Evolutionary conservation across 768 basidiomycete species (phyloP).

Genomic region (Postia placenta): DNA sequence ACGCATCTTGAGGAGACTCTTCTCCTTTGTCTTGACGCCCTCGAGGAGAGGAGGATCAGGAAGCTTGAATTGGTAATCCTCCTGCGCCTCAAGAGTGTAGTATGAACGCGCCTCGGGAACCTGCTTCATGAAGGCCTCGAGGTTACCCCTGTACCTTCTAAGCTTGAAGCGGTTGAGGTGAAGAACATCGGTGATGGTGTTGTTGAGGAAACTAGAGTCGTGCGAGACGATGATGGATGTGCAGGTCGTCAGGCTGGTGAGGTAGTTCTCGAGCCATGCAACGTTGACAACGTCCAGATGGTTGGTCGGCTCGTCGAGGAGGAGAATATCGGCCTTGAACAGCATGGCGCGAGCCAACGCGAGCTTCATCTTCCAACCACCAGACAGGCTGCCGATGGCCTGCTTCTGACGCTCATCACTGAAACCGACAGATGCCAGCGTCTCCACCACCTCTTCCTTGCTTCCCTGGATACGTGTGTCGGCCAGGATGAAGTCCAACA

Average conservation of each 20-base stretch:
- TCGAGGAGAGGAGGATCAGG: slow-evolving; percentile 95
- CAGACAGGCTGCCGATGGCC: slow-evolving; percentile 85
- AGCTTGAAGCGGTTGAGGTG: slow-evolving; percentile 99
- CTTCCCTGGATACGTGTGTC: slow-evolving; percentile 77
- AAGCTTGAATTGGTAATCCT: slow-evolving; percentile 98
- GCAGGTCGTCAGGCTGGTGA: slow-evolving; percentile 80
- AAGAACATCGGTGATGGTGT: slow-evolving; percentile 96
- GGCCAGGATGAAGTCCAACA: slow-evolving; percentile 79
- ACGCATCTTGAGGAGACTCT: slow-evolving; percentile 95
- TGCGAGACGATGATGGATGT: slow-evolving; percentile 98
- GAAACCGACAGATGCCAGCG: slow-evolving; percentile 90
- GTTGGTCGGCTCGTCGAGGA: slow-evolving; percentile 96
- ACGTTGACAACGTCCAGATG: slow-evolving; percentile 97
- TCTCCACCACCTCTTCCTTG: slow-evolving; percentile 68
- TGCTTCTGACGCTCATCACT: slow-evolving; percentile 78
- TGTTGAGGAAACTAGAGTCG: slow-evolving; percentile 96
- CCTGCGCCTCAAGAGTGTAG: slow-evolving; percentile 91
- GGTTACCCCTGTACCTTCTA: slow-evolving; percentile 90
- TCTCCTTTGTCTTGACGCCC: slow-evolving; percentile 99
- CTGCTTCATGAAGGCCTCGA: slow-evolving; percentile 87
- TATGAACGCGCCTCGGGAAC: slow-evolving; percentile 98
- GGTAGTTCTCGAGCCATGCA: slow-evolving; percentile 95
- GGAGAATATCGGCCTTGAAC: slow-evolving; percentile 95
- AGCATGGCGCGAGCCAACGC: slow-evolving; percentile 95
- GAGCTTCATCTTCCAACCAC: slow-evolving; percentile 99